Evolutionary conservation across 2,329 filamentous ascomycete genomes (phyloP).

Genomic region (Phyllosticta paracitricarpa): DNA sequence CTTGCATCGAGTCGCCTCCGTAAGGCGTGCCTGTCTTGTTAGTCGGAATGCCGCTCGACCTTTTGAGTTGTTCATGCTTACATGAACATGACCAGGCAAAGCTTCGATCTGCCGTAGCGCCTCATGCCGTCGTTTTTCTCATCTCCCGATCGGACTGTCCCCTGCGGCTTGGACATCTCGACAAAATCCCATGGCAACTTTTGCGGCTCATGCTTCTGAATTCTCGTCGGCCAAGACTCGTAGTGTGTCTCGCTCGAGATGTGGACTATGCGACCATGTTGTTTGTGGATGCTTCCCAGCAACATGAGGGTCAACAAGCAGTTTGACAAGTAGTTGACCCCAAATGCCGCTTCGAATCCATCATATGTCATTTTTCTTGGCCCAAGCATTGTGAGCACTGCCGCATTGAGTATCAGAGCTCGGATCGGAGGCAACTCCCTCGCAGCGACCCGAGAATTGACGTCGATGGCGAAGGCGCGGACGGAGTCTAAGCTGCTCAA

Average conservation of each 20-base stretch:
- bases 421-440: conserved; percentile 31
- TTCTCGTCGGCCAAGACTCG: not conserved
- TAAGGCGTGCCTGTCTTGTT: not conserved
- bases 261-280: conserved; percentile 14
- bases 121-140: not conserved
- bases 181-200: not conserved
- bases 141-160: not conserved
- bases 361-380: not conserved
- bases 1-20: not conserved
- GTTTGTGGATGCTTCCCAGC: conserved; percentile 16
- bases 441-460: conserved; percentile 15
- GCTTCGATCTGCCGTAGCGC: conserved; percentile 3
- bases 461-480: conserved; percentile 11
- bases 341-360: conserved; percentile 15
- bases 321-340: conserved; percentile 16
- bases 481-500: conserved; percentile 12
- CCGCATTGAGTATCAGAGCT: conserved; percentile 30
- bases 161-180: not conserved
- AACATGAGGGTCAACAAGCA: conserved; percentile 17
- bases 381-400: conserved; percentile 15
- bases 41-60: not conserved
- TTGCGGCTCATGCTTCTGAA: not conserved
- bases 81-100: conserved; percentile 5
- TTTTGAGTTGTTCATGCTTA: not conserved
- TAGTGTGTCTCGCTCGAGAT: conserved; percentile 15